These are phyloP conservation scores for Phycomyces nitens DNA, from an alignment of 192 early-diverging fungal genomes.

Conservation along the genomic window DNA sequence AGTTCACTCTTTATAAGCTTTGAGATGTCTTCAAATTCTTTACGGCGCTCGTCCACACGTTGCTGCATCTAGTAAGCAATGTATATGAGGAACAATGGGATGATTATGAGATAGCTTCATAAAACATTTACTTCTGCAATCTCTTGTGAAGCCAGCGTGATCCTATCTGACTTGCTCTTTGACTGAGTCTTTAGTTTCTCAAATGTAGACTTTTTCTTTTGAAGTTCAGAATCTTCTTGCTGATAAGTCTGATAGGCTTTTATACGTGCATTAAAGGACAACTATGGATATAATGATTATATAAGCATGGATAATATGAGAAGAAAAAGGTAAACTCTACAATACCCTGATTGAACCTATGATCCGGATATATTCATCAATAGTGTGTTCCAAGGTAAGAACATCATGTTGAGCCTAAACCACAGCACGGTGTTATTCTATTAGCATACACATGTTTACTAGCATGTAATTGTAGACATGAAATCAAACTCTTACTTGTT, in stretches of 20 bases:
- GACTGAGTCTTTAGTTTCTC: constrained; percentile 56
- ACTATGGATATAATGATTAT: constrained; percentile 33
- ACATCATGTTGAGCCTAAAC: constrained; percentile 64
- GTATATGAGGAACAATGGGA: constrained; percentile 14
- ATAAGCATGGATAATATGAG: no score
- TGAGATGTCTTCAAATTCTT: constrained; percentile 76
- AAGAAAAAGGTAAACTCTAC: no score
- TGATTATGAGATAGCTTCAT: constrained; percentile 23
- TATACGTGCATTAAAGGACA: constrained; percentile 72
- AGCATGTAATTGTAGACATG: background rate
- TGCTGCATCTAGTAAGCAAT: constrained; percentile 39
- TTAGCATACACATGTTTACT: background rate
- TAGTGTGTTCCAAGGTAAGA: constrained; percentile 66
- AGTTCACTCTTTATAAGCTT: constrained; percentile 68
- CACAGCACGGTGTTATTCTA: constrained; percentile 6
- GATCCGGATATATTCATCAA: constrained; percentile 88
- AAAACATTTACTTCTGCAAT: constrained; percentile 49
- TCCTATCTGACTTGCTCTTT: constrained; percentile 47
- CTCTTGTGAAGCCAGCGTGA: constrained; percentile 40
- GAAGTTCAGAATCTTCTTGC: constrained; percentile 61
- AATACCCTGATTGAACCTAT: constrained; percentile 74
- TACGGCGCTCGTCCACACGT: constrained; percentile 43
- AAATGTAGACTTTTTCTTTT: constrained; percentile 61
- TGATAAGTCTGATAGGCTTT: constrained; percentile 70
- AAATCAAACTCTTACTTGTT: constrained; percentile 50